Percentiles rank a stretch among this genome's conserved stretches.
These are phyloP conservation scores for Blastocystis sp. DNA, from an alignment of 352 stramenopile genomes.

Conservation along the genomic window DNA sequence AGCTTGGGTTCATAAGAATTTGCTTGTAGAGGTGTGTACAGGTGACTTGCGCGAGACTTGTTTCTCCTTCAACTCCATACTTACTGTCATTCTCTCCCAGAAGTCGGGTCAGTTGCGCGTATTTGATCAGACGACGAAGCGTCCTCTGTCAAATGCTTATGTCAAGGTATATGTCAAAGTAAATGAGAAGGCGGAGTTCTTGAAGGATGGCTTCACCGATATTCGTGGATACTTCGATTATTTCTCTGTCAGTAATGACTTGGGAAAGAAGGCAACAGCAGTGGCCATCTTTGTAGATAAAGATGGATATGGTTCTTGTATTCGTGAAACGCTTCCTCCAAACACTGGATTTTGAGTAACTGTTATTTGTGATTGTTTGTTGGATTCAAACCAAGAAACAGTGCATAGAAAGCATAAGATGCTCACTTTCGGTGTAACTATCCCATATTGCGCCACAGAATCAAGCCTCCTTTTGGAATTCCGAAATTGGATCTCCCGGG, in stretches of 20 bases:
- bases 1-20: constrained; percentile 71
- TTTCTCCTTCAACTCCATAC: constrained; percentile 74
- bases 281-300: constrained; percentile 56
- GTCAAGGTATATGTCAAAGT: constrained; percentile 77
- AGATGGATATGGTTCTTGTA: constrained; percentile 48
- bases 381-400: too few relatives aligned
- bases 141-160: constrained; percentile 74
- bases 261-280: constrained; percentile 2
- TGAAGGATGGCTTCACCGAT: constrained; percentile 81
- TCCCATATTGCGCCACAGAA: too few relatives aligned
- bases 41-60: constrained; percentile 71
- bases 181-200: constrained; percentile 73
- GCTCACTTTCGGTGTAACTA: too few relatives aligned
- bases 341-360: too few relatives aligned
- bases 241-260: constrained; percentile 32
- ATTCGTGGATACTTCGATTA: constrained; percentile 78
- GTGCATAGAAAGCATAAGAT: too few relatives aligned
- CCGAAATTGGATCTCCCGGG: too few relatives aligned
- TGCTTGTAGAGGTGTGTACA: constrained; percentile 74
- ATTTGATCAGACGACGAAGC: constrained; percentile 69
- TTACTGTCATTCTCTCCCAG: constrained; percentile 71
- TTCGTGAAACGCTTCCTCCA: constrained; percentile 24
- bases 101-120: constrained; percentile 74
- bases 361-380: too few relatives aligned
- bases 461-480: too few relatives aligned